phyloP scores from a whole-genome alignment of 768 basidiomycete genomes.

The Ramaria sp. region DNA sequence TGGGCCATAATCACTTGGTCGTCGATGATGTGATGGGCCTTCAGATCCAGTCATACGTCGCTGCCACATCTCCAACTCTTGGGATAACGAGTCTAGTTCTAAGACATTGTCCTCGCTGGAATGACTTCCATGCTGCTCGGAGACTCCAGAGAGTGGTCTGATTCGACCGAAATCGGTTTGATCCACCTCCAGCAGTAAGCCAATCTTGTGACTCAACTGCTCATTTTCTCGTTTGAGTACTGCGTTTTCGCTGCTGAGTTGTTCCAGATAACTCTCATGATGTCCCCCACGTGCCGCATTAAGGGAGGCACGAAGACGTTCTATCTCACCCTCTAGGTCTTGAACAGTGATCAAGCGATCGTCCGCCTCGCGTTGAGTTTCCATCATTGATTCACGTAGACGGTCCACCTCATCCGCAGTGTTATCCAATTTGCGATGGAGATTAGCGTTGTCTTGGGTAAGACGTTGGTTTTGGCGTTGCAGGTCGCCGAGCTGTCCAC shows the following conservation, averaged over 20 bases:
- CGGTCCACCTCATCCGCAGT: slow-evolving; percentile 68
- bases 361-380: slow-evolving; percentile 69
- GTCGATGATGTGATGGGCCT: slow-evolving; percentile 51
- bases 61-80: slow-evolving; percentile 80
- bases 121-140: slow-evolving; percentile 52
- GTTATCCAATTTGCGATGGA: slow-evolving; percentile 58
- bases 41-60: slow-evolving; percentile 73
- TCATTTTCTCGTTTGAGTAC: slow-evolving; percentile 77
- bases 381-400: slow-evolving; percentile 58
- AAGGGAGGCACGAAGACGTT: slow-evolving; percentile 63
- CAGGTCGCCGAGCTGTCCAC: slow-evolving; percentile 62
- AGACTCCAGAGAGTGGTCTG: slow-evolving; percentile 49
- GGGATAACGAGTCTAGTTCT: slow-evolving; percentile 68
- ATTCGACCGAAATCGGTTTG: slow-evolving; percentile 59
- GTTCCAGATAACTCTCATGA: slow-evolving; percentile 70
- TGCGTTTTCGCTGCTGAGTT: slow-evolving; percentile 73
- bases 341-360: slow-evolving; percentile 67
- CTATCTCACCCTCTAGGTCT: slow-evolving; percentile 73
- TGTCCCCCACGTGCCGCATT: slow-evolving; percentile 65
- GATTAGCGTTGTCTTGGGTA: slow-evolving; percentile 63
- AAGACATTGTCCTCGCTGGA: slow-evolving; percentile 77
- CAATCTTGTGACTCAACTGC: slow-evolving; percentile 85
- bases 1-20: slow-evolving; percentile 58
- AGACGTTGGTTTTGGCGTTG: slow-evolving; percentile 69
- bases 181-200: slow-evolving; percentile 77